Evolutionary conservation across 768 basidiomycete genomes (phyloP), one percentile per base, ranked within the genome.

Genomic region (Phlegmacium glaucopus): DNA sequence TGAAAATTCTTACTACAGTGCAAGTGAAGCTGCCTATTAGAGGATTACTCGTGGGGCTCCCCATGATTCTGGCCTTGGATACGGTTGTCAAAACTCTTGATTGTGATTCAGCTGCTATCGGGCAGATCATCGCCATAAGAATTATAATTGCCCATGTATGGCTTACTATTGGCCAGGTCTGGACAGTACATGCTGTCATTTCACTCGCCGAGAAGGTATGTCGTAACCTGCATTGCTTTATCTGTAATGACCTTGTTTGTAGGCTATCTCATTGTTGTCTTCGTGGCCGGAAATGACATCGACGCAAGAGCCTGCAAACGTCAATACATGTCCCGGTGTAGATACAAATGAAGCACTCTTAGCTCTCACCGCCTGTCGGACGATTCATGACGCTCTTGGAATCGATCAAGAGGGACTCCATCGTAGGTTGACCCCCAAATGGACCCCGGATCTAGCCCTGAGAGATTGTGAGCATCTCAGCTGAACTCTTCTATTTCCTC

Each of bases 61-160:
- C 94, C 4, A 93, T 96, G 90, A 65, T 96, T 22, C 61, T 90
- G n/a, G 83, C 88, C 1, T 63, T 95, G 42, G 80, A 89, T 46
- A 63, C 57, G 6, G 78, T 78, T 9, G 68, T 78, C 4, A 71
- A 71, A 28, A 55, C 71, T 22, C 70, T 72, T n/a, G 69, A 72
- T 13, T 58, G 60, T 9, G 64, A 68, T 27, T 72, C 78, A 49
- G 44, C 59, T 38, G 62, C 64, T 60, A 22, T 66, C 16, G 70
- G 70, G 52, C 79, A 81, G 49, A 68, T 72, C 18, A 69, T 64
- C 47, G 77, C 75, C 4, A 74, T 93, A 34, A 81, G 76, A 51
- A 83, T 85, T 58, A 59, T 90, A 28, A 56, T 92, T 10, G 71
- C 77, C 9, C 77, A 72, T 29, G 70, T 82, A 9, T 94, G 90